Conservation (phyloP, 2,329 filamentous ascomycete species). For the Dryadomyces quercivorus region DNA sequence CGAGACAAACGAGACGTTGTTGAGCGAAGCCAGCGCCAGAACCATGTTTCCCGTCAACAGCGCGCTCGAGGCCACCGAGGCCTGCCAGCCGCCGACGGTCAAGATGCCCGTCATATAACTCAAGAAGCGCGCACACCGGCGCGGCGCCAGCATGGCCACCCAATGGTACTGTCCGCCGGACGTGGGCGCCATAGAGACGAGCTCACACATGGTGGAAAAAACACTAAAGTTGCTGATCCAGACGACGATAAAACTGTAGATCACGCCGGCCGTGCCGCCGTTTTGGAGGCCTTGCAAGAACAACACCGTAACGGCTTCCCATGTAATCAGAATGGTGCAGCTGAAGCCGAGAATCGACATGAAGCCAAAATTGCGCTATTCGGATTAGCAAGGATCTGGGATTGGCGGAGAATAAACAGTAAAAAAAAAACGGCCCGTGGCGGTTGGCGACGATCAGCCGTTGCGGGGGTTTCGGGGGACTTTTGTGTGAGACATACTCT, state of each 20-base stretch:
- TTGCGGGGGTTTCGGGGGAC: background rate
- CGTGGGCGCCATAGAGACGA: conserved; percentile 33
- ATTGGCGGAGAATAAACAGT: too few species aligned
- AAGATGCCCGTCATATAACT: conserved; percentile 42
- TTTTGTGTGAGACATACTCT: conserved; percentile 4
- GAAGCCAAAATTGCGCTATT: conserved; percentile 33
- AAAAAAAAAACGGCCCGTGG: too few species aligned
- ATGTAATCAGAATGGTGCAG: conserved; percentile 38
- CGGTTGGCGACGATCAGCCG: background rate
- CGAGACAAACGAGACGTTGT: conserved; percentile 24
- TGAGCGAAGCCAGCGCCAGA: conserved; percentile 27
- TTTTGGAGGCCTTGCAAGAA: conserved; percentile 27
- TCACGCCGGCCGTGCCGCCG: conserved; percentile 37
- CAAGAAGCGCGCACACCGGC: conserved; percentile 33
- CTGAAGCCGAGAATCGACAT: conserved; percentile 36
- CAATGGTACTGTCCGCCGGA: conserved; percentile 47
- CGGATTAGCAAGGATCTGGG: background rate
- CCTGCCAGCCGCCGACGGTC: conserved; percentile 31
- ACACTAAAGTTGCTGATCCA: conserved; percentile 31
- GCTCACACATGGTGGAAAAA: conserved; percentile 24
- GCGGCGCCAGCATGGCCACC: conserved; percentile 39
- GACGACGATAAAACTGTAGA: conserved; percentile 36
- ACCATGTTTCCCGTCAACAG: conserved; percentile 33
- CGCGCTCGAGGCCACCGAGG: conserved; percentile 20
- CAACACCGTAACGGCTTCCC: conserved; percentile 26